A percentile compares a stretch with the other conserved stretches of the same genome.
These are phyloP conservation scores for Gigaspora rosea DNA, from an alignment of 192 early-diverging fungal genomes.

Conservation along the genomic window DNA sequence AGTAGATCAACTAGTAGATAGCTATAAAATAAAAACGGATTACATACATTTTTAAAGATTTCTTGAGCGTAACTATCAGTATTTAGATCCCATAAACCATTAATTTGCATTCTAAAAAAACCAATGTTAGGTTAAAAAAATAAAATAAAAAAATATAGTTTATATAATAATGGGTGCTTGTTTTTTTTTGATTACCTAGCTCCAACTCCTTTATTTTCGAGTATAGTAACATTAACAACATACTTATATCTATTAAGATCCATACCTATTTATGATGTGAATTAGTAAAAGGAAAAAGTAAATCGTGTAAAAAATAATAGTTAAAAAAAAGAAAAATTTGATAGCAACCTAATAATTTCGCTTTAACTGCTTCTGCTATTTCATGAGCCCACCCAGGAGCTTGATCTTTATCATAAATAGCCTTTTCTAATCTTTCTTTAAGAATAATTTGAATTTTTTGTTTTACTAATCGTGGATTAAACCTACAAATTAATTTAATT, in stretches of 20 bases:
- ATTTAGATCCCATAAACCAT: conserved; percentile 22
- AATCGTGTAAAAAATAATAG: background rate
- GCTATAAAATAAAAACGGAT: background rate
- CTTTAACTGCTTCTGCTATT: conserved; percentile 30
- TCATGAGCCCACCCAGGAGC: conserved; percentile 31
- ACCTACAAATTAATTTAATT: conserved; percentile 1
- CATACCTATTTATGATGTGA: background rate
- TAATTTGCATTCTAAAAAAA: conserved; percentile 17
- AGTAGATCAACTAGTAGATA: background rate
- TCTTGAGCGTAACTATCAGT: conserved; percentile 28
- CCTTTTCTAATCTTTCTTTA: conserved; percentile 18
- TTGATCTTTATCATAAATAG: conserved; percentile 35
- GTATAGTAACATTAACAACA: conserved; percentile 31
- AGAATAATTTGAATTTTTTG: conserved; percentile 23
- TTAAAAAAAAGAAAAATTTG: background rate
- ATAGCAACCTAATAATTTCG: conserved; percentile 20
- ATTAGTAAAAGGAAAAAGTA: background rate
- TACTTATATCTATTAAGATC: conserved; percentile 31
- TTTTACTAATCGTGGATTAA: conserved; percentile 2
- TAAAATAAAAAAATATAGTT: background rate
- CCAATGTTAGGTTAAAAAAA: background rate
- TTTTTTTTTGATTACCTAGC: conserved; percentile 5
- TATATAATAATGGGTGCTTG: background rate
- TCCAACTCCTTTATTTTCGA: conserved; percentile 30
- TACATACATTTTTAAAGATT: conserved; percentile 21